Conservation (phyloP, 2,329 filamentous ascomycete genomes). For the Trichoderma koningii region DNA sequence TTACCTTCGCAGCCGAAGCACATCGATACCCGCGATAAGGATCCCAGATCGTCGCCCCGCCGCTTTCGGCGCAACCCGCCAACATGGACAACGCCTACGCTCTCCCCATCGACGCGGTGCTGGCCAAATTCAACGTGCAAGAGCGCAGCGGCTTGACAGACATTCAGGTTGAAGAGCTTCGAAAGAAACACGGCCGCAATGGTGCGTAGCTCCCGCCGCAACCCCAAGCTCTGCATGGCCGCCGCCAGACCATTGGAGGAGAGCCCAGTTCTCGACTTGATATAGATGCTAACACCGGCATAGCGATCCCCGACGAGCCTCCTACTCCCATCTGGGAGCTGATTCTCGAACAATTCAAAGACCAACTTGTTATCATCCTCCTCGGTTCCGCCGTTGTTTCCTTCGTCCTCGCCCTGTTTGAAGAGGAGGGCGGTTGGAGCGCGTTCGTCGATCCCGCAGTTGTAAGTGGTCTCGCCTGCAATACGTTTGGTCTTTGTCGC, state of each 20-base stretch:
- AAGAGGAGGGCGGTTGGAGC: conserved; percentile 91
- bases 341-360: conserved; percentile 98
- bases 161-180: conserved; percentile 57
- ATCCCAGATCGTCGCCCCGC: conserved; percentile 16
- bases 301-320: conserved; percentile 77
- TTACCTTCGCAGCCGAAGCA: not conserved
- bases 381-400: conserved; percentile 91
- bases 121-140: conserved; percentile 60
- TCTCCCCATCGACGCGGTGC: conserved; percentile 58
- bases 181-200: conserved; percentile 66
- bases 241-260: not conserved
- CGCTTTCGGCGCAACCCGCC: conserved; percentile 29
- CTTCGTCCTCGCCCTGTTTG: conserved; percentile 89
- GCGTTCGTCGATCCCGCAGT: conserved; percentile 96
- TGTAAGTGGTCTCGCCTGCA: conserved; percentile 55
- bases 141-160: conserved; percentile 58
- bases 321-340: conserved; percentile 96
- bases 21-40: conserved; percentile 12
- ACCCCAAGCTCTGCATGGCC: not conserved
- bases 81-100: conserved; percentile 66
- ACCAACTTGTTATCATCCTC: conserved; percentile 94
- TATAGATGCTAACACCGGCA: conserved; percentile 22
- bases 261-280: not conserved
- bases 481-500: not conserved
- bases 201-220: conserved; percentile 48